phyloP scores from a whole-genome alignment of 768 basidiomycete genomes.

The Phylloporus sp. region DNA sequence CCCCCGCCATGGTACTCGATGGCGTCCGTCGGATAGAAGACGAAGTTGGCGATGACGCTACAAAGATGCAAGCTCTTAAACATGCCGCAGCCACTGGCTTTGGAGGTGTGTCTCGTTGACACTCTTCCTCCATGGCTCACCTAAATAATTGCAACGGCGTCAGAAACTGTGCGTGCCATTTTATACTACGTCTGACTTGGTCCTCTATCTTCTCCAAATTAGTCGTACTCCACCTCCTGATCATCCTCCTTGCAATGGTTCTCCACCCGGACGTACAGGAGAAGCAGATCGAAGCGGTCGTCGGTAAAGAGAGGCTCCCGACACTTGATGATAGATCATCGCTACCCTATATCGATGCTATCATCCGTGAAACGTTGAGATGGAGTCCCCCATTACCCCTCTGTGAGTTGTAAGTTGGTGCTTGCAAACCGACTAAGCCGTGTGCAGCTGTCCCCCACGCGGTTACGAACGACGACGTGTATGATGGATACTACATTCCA shows the following conservation, averaged over 20 bases:
- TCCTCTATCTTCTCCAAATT: too few relatives aligned
- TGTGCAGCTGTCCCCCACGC: slow-evolving; percentile 26
- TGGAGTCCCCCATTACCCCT: slow-evolving; percentile 5
- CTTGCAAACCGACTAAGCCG: too few relatives aligned
- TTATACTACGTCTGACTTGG: neutral
- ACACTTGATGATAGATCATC: slow-evolving; percentile 7
- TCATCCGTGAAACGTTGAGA: slow-evolving; percentile 12
- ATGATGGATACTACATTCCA: slow-evolving; percentile 47
- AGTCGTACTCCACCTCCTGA: slow-evolving; percentile 21
- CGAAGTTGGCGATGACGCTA: neutral
- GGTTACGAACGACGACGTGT: slow-evolving; percentile 35
- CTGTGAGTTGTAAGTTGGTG: slow-evolving; percentile 2
- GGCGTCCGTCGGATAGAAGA: slow-evolving; percentile 4
- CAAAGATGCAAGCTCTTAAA: slow-evolving; percentile 5
- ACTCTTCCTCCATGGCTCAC: neutral
- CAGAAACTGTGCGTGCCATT: slow-evolving; percentile 12
- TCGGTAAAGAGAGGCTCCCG: slow-evolving; percentile 5
- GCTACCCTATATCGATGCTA: slow-evolving; percentile 11
- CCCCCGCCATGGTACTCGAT: slow-evolving; percentile 5
- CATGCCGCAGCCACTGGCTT: slow-evolving; percentile 13
- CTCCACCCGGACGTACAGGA: slow-evolving; percentile 7
- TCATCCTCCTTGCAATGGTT: slow-evolving; percentile 9
- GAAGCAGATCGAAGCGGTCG: slow-evolving; percentile 8
- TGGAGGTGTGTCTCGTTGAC: neutral
- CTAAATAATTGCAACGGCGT: slow-evolving; percentile 6